A percentile compares a stretch with the other conserved stretches of the same genome.
Evolutionary conservation across 2,329 filamentous ascomycete genomes (phyloP).

Genomic region (Ilyonectria mors-panacis): DNA sequence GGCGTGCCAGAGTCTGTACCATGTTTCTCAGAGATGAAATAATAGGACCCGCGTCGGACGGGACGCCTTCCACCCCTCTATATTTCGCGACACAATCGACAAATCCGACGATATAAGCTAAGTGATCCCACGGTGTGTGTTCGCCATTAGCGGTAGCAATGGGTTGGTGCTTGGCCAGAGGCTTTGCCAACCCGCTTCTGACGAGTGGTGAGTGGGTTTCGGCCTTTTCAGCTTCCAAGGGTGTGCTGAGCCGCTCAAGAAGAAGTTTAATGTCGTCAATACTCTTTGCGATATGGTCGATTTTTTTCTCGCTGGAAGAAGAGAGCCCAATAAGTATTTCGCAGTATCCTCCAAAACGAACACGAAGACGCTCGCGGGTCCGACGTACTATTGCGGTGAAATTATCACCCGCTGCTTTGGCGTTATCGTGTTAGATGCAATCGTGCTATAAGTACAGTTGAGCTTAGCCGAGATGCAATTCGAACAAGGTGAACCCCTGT

Average conservation of each 20-base stretch:
- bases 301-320: slow-evolving; percentile 53
- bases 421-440: slow-evolving; percentile 43
- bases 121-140: slow-evolving; percentile 49
- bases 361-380: too few relatives aligned
- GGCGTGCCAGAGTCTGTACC: slow-evolving; percentile 9
- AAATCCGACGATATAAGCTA: slow-evolving; percentile 52
- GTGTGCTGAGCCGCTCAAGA: slow-evolving; percentile 36
- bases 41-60: background rate
- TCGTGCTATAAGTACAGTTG: slow-evolving; percentile 51
- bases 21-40: slow-evolving; percentile 32
- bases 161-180: background rate
- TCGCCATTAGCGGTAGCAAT: background rate
- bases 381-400: slow-evolving; percentile 54
- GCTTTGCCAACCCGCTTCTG: background rate
- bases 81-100: slow-evolving; percentile 45
- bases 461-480: slow-evolving; percentile 53
- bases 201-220: background rate
- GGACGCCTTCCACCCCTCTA: background rate
- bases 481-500: slow-evolving; percentile 42
- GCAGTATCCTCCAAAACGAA: too few relatives aligned
- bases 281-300: slow-evolving; percentile 53
- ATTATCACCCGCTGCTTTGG: slow-evolving; percentile 54
- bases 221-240: background rate
- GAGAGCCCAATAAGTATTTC: accelerated
- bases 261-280: slow-evolving; percentile 52